These are phyloP conservation scores for Saururus chinensis DNA, from an alignment of 164 flowering plant species.

Conservation along the genomic window DNA sequence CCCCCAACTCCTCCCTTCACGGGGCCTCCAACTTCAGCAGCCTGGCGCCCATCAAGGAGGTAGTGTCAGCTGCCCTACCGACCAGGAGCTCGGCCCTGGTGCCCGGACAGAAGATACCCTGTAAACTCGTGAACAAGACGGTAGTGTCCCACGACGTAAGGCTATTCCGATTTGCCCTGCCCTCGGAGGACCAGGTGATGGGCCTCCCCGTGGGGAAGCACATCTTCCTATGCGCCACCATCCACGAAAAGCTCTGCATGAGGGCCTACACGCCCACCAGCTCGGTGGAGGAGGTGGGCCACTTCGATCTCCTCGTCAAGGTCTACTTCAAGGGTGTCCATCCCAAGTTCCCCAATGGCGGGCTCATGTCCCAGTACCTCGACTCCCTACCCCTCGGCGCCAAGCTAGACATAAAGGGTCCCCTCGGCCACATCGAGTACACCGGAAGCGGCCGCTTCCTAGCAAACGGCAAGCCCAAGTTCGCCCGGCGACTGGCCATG, in stretches of 20 bases:
- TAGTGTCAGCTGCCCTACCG: not conserved
- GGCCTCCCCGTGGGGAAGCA: conserved; percentile 92
- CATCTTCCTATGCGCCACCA: conserved; percentile 61
- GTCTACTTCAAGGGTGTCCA: conserved; percentile 62
- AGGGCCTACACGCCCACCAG: conserved; percentile 87
- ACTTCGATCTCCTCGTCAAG: conserved; percentile 69
- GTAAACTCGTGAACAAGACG: conserved; percentile 53
- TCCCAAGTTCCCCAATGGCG: conserved; percentile 81
- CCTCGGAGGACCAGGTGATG: conserved; percentile 50
- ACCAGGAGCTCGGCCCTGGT: conserved; percentile 32
- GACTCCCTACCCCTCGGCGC: conserved; percentile 57
- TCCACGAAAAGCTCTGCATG: conserved; percentile 71
- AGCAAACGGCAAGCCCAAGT: conserved; percentile 61
- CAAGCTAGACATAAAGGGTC: conserved; percentile 66
- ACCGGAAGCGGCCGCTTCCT: conserved; percentile 54
- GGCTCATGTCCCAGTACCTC: conserved; percentile 72
- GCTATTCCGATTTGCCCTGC: conserved; percentile 60
- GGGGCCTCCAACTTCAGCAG: conserved; percentile 30
- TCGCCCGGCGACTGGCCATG: conserved; percentile 70
- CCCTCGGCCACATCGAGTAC: conserved; percentile 88
- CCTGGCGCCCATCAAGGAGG: conserved; percentile 53
- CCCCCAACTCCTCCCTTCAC: conserved; percentile 59
- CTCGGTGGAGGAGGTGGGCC: conserved; percentile 54
- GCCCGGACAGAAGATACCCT: conserved; percentile 54
- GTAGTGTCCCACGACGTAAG: conserved; percentile 67